Evolutionary conservation across 371 early-diverging fungal species (phyloP).

Genomic region (Syncephalastrum contaminatum): DNA sequence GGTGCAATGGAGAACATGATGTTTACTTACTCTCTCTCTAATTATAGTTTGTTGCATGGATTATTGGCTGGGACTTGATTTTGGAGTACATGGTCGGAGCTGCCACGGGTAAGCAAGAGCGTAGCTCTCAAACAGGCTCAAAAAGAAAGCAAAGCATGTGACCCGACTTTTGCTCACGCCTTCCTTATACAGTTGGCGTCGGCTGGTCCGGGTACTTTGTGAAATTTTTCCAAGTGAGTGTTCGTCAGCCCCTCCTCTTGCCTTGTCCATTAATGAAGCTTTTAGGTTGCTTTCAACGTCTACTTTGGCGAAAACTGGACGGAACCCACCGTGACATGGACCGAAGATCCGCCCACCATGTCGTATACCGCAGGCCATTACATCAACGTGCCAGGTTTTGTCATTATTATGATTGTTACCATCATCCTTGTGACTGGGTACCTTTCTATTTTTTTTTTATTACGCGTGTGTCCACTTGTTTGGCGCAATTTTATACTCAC

Average conservation of each 20-base stretch:
- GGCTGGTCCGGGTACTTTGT: conserved; percentile 83
- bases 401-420: conserved; percentile 64
- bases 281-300: conserved; percentile 55
- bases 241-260: too few species aligned
- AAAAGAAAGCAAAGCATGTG: too few species aligned
- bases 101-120: conserved; percentile 49
- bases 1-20: neutral
- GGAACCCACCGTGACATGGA: conserved; percentile 62
- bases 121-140: too few species aligned
- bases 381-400: conserved; percentile 75
- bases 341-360: conserved; percentile 40
- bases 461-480: neutral
- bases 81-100: conserved; percentile 84
- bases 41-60: conserved; percentile 68
- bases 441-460: neutral
- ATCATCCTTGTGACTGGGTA: conserved; percentile 63
- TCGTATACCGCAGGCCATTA: conserved; percentile 47
- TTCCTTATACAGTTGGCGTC: conserved; percentile 37
- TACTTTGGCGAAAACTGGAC: conserved; percentile 53
- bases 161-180: neutral
- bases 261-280: too few species aligned
- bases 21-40: neutral
- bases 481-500: neutral
- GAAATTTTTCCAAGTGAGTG: conserved; percentile 45
- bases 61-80: conserved; percentile 83